Conservation (phyloP, 257 asterid genomes). For the Nicotiana tabacum region DNA sequence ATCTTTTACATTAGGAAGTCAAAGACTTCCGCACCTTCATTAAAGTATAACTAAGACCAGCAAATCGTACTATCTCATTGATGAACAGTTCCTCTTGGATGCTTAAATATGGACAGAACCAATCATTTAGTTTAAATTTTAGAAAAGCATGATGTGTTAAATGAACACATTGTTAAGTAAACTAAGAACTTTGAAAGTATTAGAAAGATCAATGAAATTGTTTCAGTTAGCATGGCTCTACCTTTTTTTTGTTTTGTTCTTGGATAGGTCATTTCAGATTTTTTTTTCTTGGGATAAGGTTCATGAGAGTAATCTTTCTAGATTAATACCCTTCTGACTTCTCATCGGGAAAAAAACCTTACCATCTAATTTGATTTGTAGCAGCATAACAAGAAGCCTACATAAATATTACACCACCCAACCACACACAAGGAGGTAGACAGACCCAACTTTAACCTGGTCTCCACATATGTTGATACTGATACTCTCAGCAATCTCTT, state of each 20-base stretch:
- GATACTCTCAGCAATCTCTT: not conserved
- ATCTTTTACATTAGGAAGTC: constrained; percentile 2
- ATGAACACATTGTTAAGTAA: not conserved
- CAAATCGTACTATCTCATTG: not conserved
- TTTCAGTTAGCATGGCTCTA: not conserved
- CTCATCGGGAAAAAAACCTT: not conserved
- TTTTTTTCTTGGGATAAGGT: not conserved
- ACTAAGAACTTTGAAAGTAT: not conserved
- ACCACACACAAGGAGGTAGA: not conserved
- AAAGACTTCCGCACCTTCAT: not conserved
- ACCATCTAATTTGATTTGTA: not conserved
- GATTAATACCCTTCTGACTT: not conserved
- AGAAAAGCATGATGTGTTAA: not conserved
- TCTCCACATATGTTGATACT: not conserved
- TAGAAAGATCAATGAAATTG: not conserved
- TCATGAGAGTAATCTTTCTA: not conserved
- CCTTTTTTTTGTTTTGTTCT: too few relatives aligned
- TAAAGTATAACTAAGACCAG: not conserved
- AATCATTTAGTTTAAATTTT: not conserved
- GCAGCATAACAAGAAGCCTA: not conserved
- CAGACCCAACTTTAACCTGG: not conserved
- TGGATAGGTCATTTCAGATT: not conserved
- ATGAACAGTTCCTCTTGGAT: not conserved
- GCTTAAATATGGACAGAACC: not conserved
- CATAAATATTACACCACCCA: not conserved